Conservation (phyloP, 306 rosid genomes). For the Cicer pinnatifidum region DNA sequence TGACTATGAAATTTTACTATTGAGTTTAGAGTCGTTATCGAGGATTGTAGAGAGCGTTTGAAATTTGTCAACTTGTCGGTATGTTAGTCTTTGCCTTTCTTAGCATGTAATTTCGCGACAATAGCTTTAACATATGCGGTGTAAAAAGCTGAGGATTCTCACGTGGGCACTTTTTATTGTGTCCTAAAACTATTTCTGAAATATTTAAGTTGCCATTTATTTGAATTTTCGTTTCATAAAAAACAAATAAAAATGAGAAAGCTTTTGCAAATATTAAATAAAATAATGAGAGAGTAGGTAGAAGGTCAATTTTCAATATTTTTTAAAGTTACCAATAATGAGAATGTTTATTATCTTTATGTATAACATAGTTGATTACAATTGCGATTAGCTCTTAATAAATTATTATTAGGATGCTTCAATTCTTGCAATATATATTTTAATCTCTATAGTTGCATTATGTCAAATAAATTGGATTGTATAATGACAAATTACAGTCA, state of each 20-base stretch:
- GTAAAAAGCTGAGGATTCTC: constrained; percentile 54
- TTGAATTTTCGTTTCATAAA: constrained; percentile 19
- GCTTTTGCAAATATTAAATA: background rate
- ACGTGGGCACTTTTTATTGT: constrained; percentile 42
- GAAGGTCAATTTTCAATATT: constrained; percentile 1
- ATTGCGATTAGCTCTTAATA: constrained; percentile 25
- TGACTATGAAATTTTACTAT: constrained; percentile 38
- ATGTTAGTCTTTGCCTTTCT: constrained; percentile 55
- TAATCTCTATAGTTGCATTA: constrained; percentile 1
- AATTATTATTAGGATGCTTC: constrained; percentile 18
- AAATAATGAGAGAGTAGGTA: constrained; percentile 30
- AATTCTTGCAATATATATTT: constrained; percentile 22
- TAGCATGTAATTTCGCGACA: constrained; percentile 54
- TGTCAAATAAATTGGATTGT: constrained; percentile 43
- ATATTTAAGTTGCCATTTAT: constrained; percentile 26
- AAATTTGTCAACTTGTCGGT: constrained; percentile 56
- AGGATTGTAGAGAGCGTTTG: constrained; percentile 43
- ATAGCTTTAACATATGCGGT: constrained; percentile 45
- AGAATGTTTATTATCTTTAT: constrained; percentile 8
- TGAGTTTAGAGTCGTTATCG: constrained; percentile 50
- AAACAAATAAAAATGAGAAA: constrained; percentile 14
- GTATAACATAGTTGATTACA: background rate
- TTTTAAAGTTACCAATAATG: constrained; percentile 11
- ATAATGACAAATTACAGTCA: constrained; percentile 47
- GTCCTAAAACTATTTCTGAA: constrained; percentile 5